These are phyloP conservation scores for Cryoendolithus antarcticus DNA, from an alignment of 2,329 filamentous ascomycete species.

Conservation along the genomic window DNA sequence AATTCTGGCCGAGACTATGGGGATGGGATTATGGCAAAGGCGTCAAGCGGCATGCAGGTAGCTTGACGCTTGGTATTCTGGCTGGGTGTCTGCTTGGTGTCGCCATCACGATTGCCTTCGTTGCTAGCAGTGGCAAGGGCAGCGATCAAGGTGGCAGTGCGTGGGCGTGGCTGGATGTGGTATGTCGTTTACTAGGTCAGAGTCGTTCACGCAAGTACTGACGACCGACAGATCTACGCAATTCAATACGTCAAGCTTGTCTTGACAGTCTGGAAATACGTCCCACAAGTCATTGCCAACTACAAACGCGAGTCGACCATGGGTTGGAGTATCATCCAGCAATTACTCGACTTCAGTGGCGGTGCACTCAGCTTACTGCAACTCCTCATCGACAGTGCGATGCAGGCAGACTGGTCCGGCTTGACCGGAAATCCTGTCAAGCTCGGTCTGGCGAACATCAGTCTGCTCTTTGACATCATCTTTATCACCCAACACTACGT, in stretches of 20 bases:
- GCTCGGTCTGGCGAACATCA: slow-evolving; percentile 72
- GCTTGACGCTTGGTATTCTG: slow-evolving; percentile 4
- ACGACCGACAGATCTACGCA: slow-evolving; percentile 41
- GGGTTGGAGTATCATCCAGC: slow-evolving; percentile 60
- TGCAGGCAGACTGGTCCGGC: slow-evolving; percentile 80
- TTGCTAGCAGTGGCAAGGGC: slow-evolving; percentile 29
- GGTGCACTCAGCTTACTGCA: slow-evolving; percentile 73
- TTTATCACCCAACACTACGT: slow-evolving; percentile 86
- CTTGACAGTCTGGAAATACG: slow-evolving; percentile 84
- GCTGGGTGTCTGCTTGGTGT: slow-evolving; percentile 36
- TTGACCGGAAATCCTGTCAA: slow-evolving; percentile 88
- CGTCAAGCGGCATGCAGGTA: slow-evolving; percentile 5
- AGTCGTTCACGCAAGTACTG: background rate
- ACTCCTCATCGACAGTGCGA: slow-evolving; percentile 69
- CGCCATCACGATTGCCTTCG: slow-evolving; percentile 35
- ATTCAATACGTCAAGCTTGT: slow-evolving; percentile 81
- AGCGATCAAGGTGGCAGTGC: slow-evolving; percentile 33
- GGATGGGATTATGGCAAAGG: slow-evolving; percentile 42
- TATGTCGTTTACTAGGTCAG: slow-evolving; percentile 21
- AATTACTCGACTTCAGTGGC: slow-evolving; percentile 71
- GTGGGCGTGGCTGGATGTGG: slow-evolving; percentile 56
- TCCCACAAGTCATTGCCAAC: slow-evolving; percentile 74
- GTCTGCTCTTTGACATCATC: slow-evolving; percentile 71
- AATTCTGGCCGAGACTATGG: slow-evolving; percentile 64
- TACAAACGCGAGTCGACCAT: slow-evolving; percentile 70